phyloP scores from a whole-genome alignment of 1,284 basidiomycete species.

The Melanopsichium pennsylvanicum region DNA sequence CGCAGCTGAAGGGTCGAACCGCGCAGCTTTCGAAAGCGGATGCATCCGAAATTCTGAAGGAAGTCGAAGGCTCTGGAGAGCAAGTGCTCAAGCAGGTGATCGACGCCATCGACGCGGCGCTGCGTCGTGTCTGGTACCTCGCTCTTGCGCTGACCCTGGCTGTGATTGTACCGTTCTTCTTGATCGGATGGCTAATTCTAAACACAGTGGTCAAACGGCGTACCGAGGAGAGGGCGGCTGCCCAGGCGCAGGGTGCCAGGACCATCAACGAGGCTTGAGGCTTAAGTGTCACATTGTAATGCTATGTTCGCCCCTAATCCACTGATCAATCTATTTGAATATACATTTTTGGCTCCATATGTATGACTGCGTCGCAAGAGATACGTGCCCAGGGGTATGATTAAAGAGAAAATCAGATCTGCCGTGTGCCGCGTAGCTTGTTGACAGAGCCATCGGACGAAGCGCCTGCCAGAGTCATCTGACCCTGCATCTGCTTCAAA shows the following conservation, averaged over 20 bases:
- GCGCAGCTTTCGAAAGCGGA: constrained; percentile 7
- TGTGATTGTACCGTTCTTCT: constrained; percentile 13
- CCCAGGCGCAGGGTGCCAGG: neutral
- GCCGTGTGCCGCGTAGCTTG: constrained; percentile 36
- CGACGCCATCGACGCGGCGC: constrained; percentile 10
- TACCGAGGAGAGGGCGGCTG: constrained; percentile 2
- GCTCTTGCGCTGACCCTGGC: constrained; percentile 9
- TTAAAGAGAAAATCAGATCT: too few species aligned
- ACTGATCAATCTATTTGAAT: too few species aligned
- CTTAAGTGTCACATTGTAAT: too few species aligned
- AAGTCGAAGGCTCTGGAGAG: constrained; percentile 4
- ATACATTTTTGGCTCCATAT: neutral
- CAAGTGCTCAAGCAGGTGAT: constrained; percentile 4
- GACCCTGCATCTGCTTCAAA: constrained; percentile 51
- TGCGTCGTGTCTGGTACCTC: constrained; percentile 26
- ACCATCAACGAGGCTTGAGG: constrained; percentile 4
- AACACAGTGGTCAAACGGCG: constrained; percentile 12
- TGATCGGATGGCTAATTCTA: constrained; percentile 27
- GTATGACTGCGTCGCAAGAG: too few species aligned
- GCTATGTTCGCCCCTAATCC: too few species aligned
- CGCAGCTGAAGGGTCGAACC: constrained; percentile 1
- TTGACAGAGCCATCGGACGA: constrained; percentile 9
- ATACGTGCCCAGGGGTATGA: too few species aligned
- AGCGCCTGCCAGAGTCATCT: constrained; percentile 44
- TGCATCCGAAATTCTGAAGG: constrained; percentile 9